Percentiles rank a stretch among this genome's conserved stretches.
phyloP scores from a whole-genome alignment of 106 monocot genomes.

The Dendrobium catenatum region DNA sequence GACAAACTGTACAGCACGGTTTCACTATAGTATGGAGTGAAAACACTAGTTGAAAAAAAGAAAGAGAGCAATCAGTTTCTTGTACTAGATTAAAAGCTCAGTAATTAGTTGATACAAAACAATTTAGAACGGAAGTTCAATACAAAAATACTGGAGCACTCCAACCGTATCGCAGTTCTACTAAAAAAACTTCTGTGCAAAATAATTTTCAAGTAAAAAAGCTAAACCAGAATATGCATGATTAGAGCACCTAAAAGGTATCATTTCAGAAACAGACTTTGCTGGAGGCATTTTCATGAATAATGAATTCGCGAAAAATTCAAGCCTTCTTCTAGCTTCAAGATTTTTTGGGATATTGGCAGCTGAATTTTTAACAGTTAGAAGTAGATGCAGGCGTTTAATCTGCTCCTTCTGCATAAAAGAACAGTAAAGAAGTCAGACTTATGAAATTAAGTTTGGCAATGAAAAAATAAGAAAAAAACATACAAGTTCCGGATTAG shows the following conservation, averaged over 20 bases:
- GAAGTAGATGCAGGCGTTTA: conserved; percentile 85
- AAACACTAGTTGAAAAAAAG: conserved; percentile 55
- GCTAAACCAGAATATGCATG: background rate
- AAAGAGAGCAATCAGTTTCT: conserved; percentile 4
- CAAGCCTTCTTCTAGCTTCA: conserved; percentile 84
- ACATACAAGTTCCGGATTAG: conserved; percentile 67
- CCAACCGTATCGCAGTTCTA: background rate
- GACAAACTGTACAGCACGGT: conserved; percentile 85
- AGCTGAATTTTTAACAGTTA: conserved; percentile 89
- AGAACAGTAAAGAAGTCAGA: background rate
- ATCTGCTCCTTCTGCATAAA: conserved; percentile 78
- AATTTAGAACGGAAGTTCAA: background rate
- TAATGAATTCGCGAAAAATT: conserved; percentile 93
- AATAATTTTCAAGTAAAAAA: background rate
- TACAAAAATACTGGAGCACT: background rate
- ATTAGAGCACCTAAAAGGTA: conserved; percentile 69
- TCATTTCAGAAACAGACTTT: conserved; percentile 85
- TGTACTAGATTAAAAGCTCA: background rate
- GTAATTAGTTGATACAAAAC: background rate
- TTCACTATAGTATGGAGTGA: conserved; percentile 97
- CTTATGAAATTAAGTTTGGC: background rate
- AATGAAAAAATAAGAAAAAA: conserved; percentile 1
- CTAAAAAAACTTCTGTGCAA: background rate
- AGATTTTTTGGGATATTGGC: conserved; percentile 91
- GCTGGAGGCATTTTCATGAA: conserved; percentile 93